Evolutionary conservation across 1,284 basidiomycete genomes (phyloP).

Genomic region (Omphalotus olearius): DNA sequence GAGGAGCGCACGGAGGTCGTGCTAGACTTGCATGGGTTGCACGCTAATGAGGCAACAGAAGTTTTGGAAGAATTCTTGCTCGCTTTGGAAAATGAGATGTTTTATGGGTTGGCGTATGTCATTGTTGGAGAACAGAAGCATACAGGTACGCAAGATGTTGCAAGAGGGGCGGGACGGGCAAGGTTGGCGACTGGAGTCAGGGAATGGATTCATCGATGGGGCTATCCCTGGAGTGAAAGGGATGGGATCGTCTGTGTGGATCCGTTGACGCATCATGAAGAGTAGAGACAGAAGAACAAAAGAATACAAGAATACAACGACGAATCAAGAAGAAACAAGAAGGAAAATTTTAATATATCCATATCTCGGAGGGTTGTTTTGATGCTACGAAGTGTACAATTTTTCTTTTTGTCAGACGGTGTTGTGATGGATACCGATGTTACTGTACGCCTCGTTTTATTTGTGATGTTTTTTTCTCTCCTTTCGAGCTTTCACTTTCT

Average conservation of each 20-base stretch:
- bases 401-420: not conserved
- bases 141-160: slow-evolving; percentile 81
- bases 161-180: slow-evolving; percentile 75
- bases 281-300: slow-evolving; percentile 21
- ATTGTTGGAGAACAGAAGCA: slow-evolving; percentile 96
- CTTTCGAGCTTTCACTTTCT: not conserved
- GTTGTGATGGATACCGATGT: not conserved
- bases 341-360: not conserved
- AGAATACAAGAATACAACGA: not conserved
- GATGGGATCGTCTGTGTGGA: slow-evolving; percentile 91
- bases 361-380: no score
- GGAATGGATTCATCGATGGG: slow-evolving; percentile 89
- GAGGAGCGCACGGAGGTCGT: slow-evolving; percentile 82
- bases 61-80: slow-evolving; percentile 89
- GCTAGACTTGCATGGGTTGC: slow-evolving; percentile 84
- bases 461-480: not conserved
- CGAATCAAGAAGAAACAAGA: not conserved
- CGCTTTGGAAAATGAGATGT: slow-evolving; percentile 83
- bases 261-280: slow-evolving; percentile 64
- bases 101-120: slow-evolving; percentile 81
- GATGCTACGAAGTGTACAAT: not conserved
- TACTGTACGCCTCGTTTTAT: not conserved
- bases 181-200: slow-evolving; percentile 82
- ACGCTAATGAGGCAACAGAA: slow-evolving; percentile 89
- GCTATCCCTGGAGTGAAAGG: slow-evolving; percentile 92